These are phyloP conservation scores for Pyrenophora graminea DNA, from an alignment of 2,329 filamentous ascomycete species.

Conservation along the genomic window DNA sequence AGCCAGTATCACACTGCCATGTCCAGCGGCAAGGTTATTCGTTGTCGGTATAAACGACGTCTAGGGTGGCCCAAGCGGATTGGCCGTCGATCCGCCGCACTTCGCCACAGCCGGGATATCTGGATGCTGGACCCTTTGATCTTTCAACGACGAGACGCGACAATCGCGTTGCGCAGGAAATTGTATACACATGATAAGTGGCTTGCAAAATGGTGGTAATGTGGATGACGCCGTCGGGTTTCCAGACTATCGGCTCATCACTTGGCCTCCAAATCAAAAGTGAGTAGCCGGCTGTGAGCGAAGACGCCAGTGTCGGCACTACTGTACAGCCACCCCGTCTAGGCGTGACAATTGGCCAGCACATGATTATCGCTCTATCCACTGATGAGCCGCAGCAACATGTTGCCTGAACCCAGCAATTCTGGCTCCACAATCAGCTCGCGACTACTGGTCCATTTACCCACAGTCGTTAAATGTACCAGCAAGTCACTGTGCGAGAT, in stretches of 20 bases:
- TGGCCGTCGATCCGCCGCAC: constrained; percentile 22
- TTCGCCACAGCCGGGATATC: constrained; percentile 23
- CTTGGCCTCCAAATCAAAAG: constrained; percentile 31
- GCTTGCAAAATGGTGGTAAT: constrained; percentile 7
- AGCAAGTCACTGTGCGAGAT: constrained; percentile 34
- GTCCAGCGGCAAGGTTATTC: constrained; percentile 28
- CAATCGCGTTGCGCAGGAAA: constrained; percentile 20
- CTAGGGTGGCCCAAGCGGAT: constrained; percentile 16
- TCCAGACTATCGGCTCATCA: constrained; percentile 31
- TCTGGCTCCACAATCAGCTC: constrained; percentile 26
- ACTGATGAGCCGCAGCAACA: constrained; percentile 34
- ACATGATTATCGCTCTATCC: constrained; percentile 24
- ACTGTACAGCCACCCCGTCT: constrained; percentile 25
- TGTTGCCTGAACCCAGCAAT: constrained; percentile 25
- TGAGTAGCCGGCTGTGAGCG: constrained; percentile 11
- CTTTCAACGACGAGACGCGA: constrained; percentile 24
- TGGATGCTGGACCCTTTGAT: constrained; percentile 10
- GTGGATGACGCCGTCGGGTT: constrained; percentile 20
- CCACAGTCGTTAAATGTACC: constrained; percentile 22
- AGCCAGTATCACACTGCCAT: constrained; percentile 20
- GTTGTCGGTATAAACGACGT: constrained; percentile 17
- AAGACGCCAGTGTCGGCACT: constrained; percentile 26
- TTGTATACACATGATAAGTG: constrained; percentile 2
- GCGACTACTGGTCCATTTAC: constrained; percentile 21
- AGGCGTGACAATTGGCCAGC: constrained; percentile 30